Conservation (phyloP, 345 rosid species). For the Eucalyptus sp. region DNA sequence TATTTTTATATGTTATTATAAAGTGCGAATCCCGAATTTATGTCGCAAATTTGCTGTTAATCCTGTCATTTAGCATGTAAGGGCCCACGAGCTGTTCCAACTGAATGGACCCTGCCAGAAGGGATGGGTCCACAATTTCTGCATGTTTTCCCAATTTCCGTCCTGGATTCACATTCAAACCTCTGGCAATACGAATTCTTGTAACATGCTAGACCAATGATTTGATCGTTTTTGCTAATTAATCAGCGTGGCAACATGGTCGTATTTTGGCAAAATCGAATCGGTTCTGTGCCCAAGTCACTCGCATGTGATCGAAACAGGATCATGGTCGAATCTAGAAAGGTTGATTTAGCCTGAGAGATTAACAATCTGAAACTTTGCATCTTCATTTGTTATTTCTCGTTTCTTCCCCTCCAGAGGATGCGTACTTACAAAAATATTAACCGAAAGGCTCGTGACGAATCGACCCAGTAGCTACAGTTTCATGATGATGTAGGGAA, state of each 20-base stretch:
- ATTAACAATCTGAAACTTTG: neutral
- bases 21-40: neutral
- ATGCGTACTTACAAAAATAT: neutral
- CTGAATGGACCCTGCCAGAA: neutral
- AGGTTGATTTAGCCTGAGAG: neutral
- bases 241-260: neutral
- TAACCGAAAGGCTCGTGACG: neutral
- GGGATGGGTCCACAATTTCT: neutral
- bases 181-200: neutral
- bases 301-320: neutral
- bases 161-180: neutral
- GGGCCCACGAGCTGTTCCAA: neutral
- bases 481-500: neutral
- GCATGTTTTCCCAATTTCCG: neutral
- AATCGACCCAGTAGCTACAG: neutral
- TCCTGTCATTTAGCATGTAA: neutral
- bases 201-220: neutral
- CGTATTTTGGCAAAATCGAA: neutral
- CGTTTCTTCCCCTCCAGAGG: neutral
- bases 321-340: neutral
- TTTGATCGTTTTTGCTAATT: neutral
- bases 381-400: neutral
- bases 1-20: neutral
- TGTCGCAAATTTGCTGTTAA: neutral
- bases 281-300: neutral